Percentiles rank a stretch among this genome's conserved stretches.
Evolutionary conservation across 495 filamentous ascomycete species (phyloP).

Genomic region (Xeromyces bisporus): DNA sequence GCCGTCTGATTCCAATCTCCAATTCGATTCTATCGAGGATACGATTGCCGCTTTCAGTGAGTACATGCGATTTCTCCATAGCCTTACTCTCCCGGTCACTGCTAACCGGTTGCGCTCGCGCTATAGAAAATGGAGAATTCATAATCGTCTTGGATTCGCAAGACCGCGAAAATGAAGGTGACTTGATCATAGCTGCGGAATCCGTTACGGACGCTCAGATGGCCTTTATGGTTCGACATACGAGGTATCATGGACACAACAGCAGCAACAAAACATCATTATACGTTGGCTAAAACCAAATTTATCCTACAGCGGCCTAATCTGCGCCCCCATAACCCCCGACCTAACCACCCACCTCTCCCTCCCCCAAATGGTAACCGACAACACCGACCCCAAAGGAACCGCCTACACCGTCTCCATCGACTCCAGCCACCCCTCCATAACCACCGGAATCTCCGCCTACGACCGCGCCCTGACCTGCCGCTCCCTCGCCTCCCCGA

Average conservation of each 20-base stretch:
- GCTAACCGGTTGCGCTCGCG: conserved; percentile 10
- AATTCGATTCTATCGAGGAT: conserved; percentile 77
- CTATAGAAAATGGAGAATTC: conserved; percentile 70
- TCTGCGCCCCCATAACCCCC: conserved; percentile 71
- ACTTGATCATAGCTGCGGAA: conserved; percentile 86
- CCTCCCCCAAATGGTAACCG: conserved; percentile 77
- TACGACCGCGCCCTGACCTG: conserved; percentile 74
- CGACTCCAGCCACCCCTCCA: conserved; percentile 51
- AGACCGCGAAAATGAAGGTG: conserved; percentile 90
- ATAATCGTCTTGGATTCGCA: conserved; percentile 85
- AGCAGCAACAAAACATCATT: too few species aligned
- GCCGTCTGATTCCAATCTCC: conserved; percentile 14
- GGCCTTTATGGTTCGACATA: conserved; percentile 86
- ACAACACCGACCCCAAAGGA: conserved; percentile 68
- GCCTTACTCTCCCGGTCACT: conserved; percentile 1
- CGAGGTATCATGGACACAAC: conserved; percentile 41
- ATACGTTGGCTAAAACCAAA: too few species aligned
- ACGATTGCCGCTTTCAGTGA: conserved; percentile 70
- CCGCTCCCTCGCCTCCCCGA: conserved; percentile 55
- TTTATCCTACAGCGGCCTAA: conserved; percentile 52
- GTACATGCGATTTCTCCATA: conserved; percentile 12
- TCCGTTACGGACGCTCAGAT: conserved; percentile 75
- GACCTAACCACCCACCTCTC: conserved; percentile 45
- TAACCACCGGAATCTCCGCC: conserved; percentile 82
- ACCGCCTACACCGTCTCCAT: conserved; percentile 86